A percentile compares a stretch with the other conserved stretches of the same genome.
phyloP scores from a whole-genome alignment of 2,329 filamentous ascomycete genomes.

The Fusarium oxysporum region DNA sequence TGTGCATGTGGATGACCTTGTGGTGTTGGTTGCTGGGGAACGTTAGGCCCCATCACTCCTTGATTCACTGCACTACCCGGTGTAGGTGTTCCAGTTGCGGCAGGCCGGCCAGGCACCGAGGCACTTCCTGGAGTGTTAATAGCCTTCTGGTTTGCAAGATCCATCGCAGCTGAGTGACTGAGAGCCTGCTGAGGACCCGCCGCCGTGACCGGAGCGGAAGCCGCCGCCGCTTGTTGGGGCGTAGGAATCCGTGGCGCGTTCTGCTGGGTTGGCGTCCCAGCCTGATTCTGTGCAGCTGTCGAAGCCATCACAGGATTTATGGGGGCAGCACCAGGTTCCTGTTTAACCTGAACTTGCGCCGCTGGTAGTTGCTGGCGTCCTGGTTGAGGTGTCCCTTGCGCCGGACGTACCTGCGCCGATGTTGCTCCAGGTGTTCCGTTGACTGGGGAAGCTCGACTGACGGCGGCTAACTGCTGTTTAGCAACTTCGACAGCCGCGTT shows the following conservation, averaged over 20 bases:
- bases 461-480: constrained; percentile 54
- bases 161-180: constrained; percentile 63
- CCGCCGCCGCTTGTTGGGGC: constrained; percentile 60
- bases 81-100: constrained; percentile 47
- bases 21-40: constrained; percentile 46
- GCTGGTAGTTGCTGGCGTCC: constrained; percentile 36
- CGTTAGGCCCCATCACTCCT: constrained; percentile 49
- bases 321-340: constrained; percentile 55
- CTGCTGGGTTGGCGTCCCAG: constrained; percentile 63
- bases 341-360: constrained; percentile 46
- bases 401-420: constrained; percentile 46
- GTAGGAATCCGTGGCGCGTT: constrained; percentile 61
- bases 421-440: constrained; percentile 43
- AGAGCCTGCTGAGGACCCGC: constrained; percentile 56
- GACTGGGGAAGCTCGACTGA: constrained; percentile 46
- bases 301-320: constrained; percentile 60
- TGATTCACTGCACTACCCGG: constrained; percentile 48
- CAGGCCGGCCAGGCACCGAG: constrained; percentile 48
- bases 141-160: constrained; percentile 59
- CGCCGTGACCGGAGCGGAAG: constrained; percentile 17
- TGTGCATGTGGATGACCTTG: constrained; percentile 62
- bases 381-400: constrained; percentile 42
- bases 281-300: constrained; percentile 54
- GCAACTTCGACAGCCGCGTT: constrained; percentile 60
- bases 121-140: constrained; percentile 50